These are phyloP conservation scores for Volvox reticuliferus DNA, from an alignment of 139 green algal genomes.

Conservation along the genomic window DNA sequence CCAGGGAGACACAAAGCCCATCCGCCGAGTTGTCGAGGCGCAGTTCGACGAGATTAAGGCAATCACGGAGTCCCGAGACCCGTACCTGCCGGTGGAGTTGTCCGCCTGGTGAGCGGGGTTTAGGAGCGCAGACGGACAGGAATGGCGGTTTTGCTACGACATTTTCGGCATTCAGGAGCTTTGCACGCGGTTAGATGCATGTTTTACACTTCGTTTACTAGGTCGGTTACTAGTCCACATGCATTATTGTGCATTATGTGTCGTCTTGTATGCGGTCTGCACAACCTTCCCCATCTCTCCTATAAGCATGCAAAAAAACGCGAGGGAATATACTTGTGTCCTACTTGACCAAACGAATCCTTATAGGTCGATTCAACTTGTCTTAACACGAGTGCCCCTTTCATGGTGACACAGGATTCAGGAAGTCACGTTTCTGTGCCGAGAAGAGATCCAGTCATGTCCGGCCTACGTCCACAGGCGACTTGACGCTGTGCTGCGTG, in stretches of 20 bases:
- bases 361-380: too few species aligned
- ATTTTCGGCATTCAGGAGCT: neutral
- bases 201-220: neutral
- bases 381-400: neutral
- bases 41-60: constrained; percentile 76
- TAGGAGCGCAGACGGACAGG: too few species aligned
- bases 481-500: constrained; percentile 44
- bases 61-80: constrained; percentile 67
- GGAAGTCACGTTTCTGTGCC: constrained; percentile 68
- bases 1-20: constrained; percentile 74
- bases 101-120: constrained; percentile 57
- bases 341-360: too few species aligned
- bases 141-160: neutral
- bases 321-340: too few species aligned
- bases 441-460: constrained; percentile 63
- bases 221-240: neutral
- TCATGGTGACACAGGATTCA: constrained; percentile 60
- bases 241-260: too few species aligned
- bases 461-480: constrained; percentile 67
- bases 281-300: too few species aligned
- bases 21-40: constrained; percentile 67
- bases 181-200: neutral
- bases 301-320: too few species aligned
- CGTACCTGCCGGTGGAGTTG: constrained; percentile 62
- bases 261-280: too few species aligned